These are phyloP conservation scores for Agrocybe pediades DNA, from an alignment of 768 basidiomycete species.

Conservation along the genomic window DNA sequence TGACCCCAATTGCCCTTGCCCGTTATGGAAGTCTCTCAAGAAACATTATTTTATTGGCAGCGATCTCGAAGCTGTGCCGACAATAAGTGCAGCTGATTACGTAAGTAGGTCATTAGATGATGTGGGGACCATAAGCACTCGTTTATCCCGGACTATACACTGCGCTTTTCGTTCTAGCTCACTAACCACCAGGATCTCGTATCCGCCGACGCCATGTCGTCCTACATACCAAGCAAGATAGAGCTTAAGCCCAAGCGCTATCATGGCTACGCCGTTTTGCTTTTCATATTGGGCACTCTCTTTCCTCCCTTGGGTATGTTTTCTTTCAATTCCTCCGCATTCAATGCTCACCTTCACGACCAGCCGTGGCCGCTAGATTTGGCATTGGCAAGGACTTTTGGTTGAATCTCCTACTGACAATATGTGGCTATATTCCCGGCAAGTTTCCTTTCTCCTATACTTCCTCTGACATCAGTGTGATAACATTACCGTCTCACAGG, in stretches of 20 bases:
- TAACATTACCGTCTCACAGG: slow-evolving; percentile 43
- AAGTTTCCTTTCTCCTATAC: slow-evolving; percentile 3
- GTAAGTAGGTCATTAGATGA: slow-evolving; percentile 4
- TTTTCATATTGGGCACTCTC: slow-evolving; percentile 88
- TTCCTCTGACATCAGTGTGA: slow-evolving; percentile 1
- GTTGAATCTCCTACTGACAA: slow-evolving; percentile 85
- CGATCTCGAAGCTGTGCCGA: too few relatives aligned
- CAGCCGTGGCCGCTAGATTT: slow-evolving; percentile 93
- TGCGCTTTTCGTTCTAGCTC: background rate
- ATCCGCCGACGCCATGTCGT: slow-evolving; percentile 28
- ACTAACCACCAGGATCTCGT: slow-evolving; percentile 11
- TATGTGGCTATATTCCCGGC: slow-evolving; percentile 92
- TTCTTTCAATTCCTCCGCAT: background rate
- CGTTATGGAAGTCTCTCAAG: background rate
- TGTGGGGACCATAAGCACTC: background rate
- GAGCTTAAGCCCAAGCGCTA: slow-evolving; percentile 69
- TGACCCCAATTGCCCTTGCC: background rate
- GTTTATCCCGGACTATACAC: background rate
- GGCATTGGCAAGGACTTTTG: slow-evolving; percentile 91
- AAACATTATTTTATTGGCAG: background rate
- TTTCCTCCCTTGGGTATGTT: slow-evolving; percentile 85
- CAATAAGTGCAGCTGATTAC: too few relatives aligned
- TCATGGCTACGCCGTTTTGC: slow-evolving; percentile 79
- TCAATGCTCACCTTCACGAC: slow-evolving; percentile 10
- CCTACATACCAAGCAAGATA: slow-evolving; percentile 48